Conservation (phyloP, 495 filamentous ascomycete genomes). For the Daldinia grandis region DNA sequence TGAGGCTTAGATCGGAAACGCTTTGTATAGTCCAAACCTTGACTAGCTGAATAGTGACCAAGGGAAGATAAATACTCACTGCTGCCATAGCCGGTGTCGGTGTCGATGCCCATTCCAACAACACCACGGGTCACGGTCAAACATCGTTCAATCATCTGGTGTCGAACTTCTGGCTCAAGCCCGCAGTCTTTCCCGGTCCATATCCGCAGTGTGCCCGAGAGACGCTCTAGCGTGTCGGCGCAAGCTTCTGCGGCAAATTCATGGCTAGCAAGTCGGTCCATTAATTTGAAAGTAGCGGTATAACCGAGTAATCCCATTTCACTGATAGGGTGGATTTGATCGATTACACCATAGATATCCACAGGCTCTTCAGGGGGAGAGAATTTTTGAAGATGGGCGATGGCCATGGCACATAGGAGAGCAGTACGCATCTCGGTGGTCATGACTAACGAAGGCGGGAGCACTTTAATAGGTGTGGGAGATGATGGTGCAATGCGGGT, state of each 20-base stretch:
- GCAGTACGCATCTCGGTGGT: constrained; percentile 59
- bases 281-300: constrained; percentile 75
- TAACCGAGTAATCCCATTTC: constrained; percentile 79
- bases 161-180: constrained; percentile 55
- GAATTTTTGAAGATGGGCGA: constrained; percentile 68
- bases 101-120: constrained; percentile 62
- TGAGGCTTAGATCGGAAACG: neutral
- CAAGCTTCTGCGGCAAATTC: constrained; percentile 59
- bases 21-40: neutral
- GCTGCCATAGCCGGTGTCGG: constrained; percentile 63
- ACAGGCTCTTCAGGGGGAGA: constrained; percentile 48
- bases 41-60: constrained; percentile 8
- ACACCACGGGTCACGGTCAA: constrained; percentile 57
- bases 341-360: constrained; percentile 56
- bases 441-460: constrained; percentile 57
- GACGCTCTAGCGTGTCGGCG: constrained; percentile 56
- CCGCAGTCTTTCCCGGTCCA: constrained; percentile 60
- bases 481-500: constrained; percentile 20
- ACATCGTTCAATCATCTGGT: constrained; percentile 59
- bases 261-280: constrained; percentile 66
- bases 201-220: constrained; percentile 62
- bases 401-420: constrained; percentile 82
- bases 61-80: constrained; percentile 37
- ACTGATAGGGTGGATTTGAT: constrained; percentile 57
- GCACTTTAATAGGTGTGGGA: constrained; percentile 43